Evolutionary conservation across 495 filamentous ascomycete genomes (phyloP), one percentile per base, ranked within the genome.

Genomic region (Polyplosphaeria fusca): DNA sequence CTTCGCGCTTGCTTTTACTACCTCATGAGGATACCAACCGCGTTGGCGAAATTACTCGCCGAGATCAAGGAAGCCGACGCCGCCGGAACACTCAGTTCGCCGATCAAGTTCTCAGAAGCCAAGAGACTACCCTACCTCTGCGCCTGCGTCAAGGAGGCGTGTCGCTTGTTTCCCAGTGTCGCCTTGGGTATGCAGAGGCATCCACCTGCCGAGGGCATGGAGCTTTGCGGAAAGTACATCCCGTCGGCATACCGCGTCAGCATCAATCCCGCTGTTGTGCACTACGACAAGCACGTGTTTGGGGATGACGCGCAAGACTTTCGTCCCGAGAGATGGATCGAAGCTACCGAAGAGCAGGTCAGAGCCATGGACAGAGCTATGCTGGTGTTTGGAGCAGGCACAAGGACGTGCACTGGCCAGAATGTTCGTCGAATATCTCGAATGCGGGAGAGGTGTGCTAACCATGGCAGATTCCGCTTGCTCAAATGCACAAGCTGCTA

Each of bases 231-330:
- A 12, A 52, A 69, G 2, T 77, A 73, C 42, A 58, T 86, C 0
- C 80, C 81, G 0, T 78, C 70, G 1, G 78, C 77, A 20, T 78
- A 74, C 0, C 63, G 71, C 25, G 71, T 84, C 5, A 79, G 77
- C 2, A 71, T 75, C 22, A 73, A 67, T 7, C 57, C 66, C 3
- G 58, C 63, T 52, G 66, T 60, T 14, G 50, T 84, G 64, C 80
- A 84, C 51, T 76, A 77, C 7, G 74, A 75, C 22, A 75, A 76
- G 50, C 78, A 81, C 32, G 61, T 84, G 13, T 86, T 79, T 67
- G 80, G 78, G 0, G 53, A 68, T 2, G 80, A 84, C 49, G 76
- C 79, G 0, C 70, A 76, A 0, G 63, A 76, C 7, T 85, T 80
- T 62, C 71, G 72, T 16, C 83, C 82, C 0, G 78, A 85, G 48